Base-by-base conservation (phyloP, 352 stramenopile genomes). In the Phytophthora palmivora region DNA sequence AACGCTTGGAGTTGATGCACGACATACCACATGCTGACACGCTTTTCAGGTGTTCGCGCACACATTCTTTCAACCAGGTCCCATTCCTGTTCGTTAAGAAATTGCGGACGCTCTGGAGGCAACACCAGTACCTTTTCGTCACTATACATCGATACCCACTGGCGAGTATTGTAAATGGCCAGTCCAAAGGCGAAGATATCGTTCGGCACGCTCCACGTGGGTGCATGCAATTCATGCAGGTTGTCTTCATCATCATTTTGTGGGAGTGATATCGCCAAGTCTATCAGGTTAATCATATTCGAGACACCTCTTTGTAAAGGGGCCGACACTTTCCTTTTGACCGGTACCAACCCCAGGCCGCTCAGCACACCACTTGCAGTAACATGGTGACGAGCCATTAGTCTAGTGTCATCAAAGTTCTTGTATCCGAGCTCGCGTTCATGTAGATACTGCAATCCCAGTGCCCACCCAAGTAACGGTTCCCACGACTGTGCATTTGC, bases 371-470 rank as follows among this genome's bases (percentile, higher is more conserved):
- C 64, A 28, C 48, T 65, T 10, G 52, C 14, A 24, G 58, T 73
- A 10, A 58, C 59, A 22, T 50, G 42, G 8, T 61, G 52, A 2
- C 52, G 58, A 54, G 57, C 58, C 21, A 69, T 37, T 3, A 66
- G 65, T 26, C 48, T 61, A 14, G 19, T 57, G 12, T 73, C 48
- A 18, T 48, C 47, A 51, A 73, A 73, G 28, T 51, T 59, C 30
- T 62, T 57, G 58, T 73, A 70, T 12, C 52, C 59, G 16, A 73
- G 58, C 38, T 69, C 65, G 9, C 59, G 58, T 49, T 76, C 68
- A 8, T 76, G 68, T 2, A 76, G 34, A n/a, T 67, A 76, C 21
- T 64, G 68, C n/a, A 76, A 21, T 4, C 41, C 58, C 43, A 72
- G 46, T 3, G 68, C 68, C 58, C 55, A 72, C 11, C 61, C 68